phyloP scores from a whole-genome alignment of 495 filamentous ascomycete genomes.

The Halenospora varia region DNA sequence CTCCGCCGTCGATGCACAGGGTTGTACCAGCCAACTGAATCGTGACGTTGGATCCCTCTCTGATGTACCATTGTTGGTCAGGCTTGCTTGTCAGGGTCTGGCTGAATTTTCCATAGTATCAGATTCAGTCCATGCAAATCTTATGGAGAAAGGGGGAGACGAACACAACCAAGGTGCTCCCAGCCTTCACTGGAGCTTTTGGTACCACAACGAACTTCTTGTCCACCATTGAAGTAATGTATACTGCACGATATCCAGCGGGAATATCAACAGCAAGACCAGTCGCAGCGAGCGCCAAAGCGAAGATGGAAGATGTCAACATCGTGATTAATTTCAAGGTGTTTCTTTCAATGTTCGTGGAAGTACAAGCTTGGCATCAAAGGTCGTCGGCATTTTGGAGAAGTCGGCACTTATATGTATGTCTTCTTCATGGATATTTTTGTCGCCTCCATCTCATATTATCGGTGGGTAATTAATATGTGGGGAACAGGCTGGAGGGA shows the following conservation, averaged over 20 bases:
- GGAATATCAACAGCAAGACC: conserved; percentile 40
- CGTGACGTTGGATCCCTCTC: conserved; percentile 29
- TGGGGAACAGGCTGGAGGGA: neutral
- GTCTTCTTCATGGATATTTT: neutral
- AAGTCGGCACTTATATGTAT: neutral
- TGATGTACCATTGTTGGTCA: conserved; percentile 48
- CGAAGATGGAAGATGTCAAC: conserved; percentile 34
- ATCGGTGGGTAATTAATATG: neutral
- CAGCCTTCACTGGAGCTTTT: conserved; percentile 30
- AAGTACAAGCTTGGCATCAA: conserved; percentile 2
- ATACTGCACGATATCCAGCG: conserved; percentile 42
- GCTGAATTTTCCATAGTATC: too few relatives aligned
- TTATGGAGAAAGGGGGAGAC: too few relatives aligned
- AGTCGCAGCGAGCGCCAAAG: conserved; percentile 39
- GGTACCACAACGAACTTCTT: conserved; percentile 46
- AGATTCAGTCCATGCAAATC: too few relatives aligned
- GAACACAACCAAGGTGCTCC: conserved; percentile 39
- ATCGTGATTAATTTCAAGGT: conserved; percentile 25
- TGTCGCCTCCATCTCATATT: neutral
- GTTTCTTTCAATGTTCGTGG: conserved; percentile 2
- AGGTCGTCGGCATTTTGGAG: neutral
- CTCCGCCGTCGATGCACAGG: conserved; percentile 47
- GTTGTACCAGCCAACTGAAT: conserved; percentile 41
- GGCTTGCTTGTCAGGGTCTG: conserved; percentile 36
- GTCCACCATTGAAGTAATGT: conserved; percentile 47